A percentile compares a stretch with the other conserved stretches of the same genome.
These are phyloP conservation scores for Hanseniaspora occidentalis DNA, from an alignment of 805 yeast species.

Conservation along the genomic window DNA sequence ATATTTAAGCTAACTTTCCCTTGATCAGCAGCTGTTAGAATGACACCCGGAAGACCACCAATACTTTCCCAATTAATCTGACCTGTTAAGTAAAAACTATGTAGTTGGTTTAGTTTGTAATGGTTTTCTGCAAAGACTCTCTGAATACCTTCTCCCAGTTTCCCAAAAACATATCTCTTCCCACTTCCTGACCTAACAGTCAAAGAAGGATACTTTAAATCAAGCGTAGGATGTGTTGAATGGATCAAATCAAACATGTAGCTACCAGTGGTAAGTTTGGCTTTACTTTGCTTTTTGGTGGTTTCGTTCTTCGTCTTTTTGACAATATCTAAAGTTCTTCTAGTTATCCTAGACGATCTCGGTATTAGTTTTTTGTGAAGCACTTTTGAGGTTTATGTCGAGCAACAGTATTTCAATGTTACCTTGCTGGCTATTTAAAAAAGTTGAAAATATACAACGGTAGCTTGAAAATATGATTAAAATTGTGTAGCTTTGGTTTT, in stretches of 20 bases:
- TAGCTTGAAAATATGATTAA: too few relatives aligned
- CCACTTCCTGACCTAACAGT: constrained; percentile 31
- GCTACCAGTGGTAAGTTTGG: not conserved
- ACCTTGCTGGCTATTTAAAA: too few relatives aligned
- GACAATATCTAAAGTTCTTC: not conserved
- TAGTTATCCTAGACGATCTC: not conserved
- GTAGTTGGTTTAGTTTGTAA: constrained; percentile 42
- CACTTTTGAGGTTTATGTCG: too few relatives aligned
- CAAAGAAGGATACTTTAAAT: constrained; percentile 43
- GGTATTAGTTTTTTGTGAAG: not conserved
- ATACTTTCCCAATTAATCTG: constrained; percentile 60
- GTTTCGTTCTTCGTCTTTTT: not conserved
- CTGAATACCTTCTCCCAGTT: constrained; percentile 78
- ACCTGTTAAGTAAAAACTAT: constrained; percentile 69
- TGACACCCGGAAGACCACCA: constrained; percentile 88
- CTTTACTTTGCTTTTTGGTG: not conserved
- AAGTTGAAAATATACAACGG: too few relatives aligned
- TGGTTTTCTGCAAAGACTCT: constrained; percentile 53
- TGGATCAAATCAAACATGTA: constrained; percentile 39
- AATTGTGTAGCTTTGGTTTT: too few relatives aligned
- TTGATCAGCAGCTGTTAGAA: constrained; percentile 72
- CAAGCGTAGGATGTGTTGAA: constrained; percentile 50
- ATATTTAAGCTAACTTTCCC: constrained; percentile 48
- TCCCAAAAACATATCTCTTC: constrained; percentile 55
- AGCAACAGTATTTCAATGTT: too few relatives aligned